phyloP scores from a whole-genome alignment of 306 rosid species.

The Cicer yamashitae region DNA sequence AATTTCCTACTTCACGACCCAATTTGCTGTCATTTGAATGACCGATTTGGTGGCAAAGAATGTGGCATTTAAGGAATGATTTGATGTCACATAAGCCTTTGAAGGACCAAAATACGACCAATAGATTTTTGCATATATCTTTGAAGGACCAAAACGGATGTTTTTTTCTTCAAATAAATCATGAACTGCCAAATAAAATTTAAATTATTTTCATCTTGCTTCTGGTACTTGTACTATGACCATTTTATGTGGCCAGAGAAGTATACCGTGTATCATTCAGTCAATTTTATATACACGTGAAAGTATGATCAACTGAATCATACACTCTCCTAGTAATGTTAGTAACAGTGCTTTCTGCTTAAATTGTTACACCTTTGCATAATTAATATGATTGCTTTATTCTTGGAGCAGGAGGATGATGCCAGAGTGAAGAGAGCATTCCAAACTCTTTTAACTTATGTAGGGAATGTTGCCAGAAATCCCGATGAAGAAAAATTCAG shows the following conservation, averaged over 20 bases:
- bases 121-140: neutral
- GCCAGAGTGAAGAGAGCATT: conserved; percentile 74
- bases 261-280: neutral
- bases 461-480: conserved; percentile 80
- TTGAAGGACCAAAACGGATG: neutral
- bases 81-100: conserved; percentile 7
- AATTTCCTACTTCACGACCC: neutral
- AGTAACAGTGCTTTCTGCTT: conserved; percentile 11
- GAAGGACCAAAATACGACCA: neutral
- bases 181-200: neutral
- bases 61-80: conserved; percentile 20
- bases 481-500: conserved; percentile 85
- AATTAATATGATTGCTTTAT: conserved; percentile 30
- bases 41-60: neutral
- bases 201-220: conserved; percentile 13
- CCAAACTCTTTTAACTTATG: conserved; percentile 75
- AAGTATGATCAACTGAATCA: conserved; percentile 22
- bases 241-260: conserved; percentile 11
- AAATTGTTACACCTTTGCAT: neutral
- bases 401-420: conserved; percentile 68
- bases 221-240: neutral
- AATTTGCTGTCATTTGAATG: neutral
- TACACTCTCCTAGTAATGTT: conserved; percentile 11
- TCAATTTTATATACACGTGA: neutral
- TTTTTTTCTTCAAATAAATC: neutral